Conservation (phyloP, 129 eudicot species). For the Gnaphalium uliginosum region DNA sequence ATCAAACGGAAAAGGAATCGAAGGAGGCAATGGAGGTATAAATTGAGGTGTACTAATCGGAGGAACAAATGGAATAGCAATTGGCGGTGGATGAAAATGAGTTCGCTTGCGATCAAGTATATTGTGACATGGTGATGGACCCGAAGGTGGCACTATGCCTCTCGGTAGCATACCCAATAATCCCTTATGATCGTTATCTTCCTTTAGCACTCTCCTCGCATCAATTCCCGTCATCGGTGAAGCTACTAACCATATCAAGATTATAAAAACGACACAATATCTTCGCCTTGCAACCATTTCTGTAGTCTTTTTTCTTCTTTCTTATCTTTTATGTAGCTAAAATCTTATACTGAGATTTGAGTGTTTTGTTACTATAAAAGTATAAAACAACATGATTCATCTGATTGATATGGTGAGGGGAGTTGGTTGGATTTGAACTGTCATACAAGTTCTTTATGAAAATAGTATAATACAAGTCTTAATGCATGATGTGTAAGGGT, state of each 20-base stretch:
- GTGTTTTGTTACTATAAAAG: neutral
- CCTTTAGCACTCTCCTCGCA: conserved; percentile 6
- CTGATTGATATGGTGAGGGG: conserved; percentile 17
- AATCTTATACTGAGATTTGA: conserved; percentile 18
- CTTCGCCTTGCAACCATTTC: conserved; percentile 11
- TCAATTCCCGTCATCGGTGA: conserved; percentile 1
- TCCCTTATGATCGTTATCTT: neutral
- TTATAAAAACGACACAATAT: neutral
- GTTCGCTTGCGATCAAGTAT: conserved; percentile 36
- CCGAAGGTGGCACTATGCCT: conserved; percentile 68
- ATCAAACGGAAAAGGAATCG: conserved; percentile 22
- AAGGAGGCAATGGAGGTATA: conserved; percentile 13
- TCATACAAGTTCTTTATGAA: neutral
- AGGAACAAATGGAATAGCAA: neutral
- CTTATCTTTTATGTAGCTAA: conserved; percentile 1
- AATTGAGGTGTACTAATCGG: conserved; percentile 19
- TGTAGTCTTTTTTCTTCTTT: neutral
- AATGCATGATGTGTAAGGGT: neutral
- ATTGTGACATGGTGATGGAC: conserved; percentile 62
- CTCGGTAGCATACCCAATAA: conserved; percentile 44
- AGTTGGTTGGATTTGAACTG: conserved; percentile 25
- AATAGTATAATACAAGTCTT: neutral
- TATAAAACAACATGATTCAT: conserved; percentile 22
- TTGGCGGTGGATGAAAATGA: conserved; percentile 20
- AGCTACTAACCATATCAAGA: neutral